A percentile compares a stretch with the other conserved stretches of the same genome.
Conservation (phyloP, 1,284 basidiomycete species). For the Pseudozyma pruni region DNA sequence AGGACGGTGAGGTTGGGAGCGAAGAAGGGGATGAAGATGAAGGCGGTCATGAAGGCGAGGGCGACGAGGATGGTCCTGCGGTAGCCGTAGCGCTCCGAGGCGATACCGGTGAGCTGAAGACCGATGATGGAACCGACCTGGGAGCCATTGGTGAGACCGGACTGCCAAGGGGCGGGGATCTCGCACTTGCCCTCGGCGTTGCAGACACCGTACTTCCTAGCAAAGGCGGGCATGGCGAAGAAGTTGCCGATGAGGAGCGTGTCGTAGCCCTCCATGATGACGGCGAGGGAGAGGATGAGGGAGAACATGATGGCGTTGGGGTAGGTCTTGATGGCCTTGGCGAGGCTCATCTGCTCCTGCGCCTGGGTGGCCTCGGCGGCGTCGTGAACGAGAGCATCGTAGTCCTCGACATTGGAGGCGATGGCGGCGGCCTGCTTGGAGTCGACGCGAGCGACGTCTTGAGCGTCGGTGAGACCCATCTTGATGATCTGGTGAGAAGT, state of each 20-base stretch:
- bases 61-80: conserved; percentile 64
- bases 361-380: conserved; percentile 67
- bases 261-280: conserved; percentile 70
- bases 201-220: conserved; percentile 62
- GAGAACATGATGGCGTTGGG: conserved; percentile 70
- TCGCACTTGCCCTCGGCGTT: conserved; percentile 65
- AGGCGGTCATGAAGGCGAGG: conserved; percentile 64
- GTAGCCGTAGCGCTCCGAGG: conserved; percentile 70
- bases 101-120: conserved; percentile 68
- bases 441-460: conserved; percentile 55
- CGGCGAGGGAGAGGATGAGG: conserved; percentile 69
- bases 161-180: conserved; percentile 70
- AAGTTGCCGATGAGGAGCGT: conserved; percentile 64
- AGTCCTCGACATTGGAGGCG: conserved; percentile 57
- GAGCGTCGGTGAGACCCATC: conserved; percentile 23
- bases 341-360: conserved; percentile 68
- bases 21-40: conserved; percentile 69
- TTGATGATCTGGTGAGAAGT: conserved; percentile 4
- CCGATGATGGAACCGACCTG: conserved; percentile 68
- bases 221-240: conserved; percentile 69
- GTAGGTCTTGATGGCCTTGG: conserved; percentile 69
- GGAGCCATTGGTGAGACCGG: conserved; percentile 62
- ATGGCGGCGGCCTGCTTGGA: conserved; percentile 49
- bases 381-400: conserved; percentile 67
- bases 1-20: conserved; percentile 68